Evolutionary conservation across 768 basidiomycete genomes (phyloP).

Genomic region (Tylopilus felleus): DNA sequence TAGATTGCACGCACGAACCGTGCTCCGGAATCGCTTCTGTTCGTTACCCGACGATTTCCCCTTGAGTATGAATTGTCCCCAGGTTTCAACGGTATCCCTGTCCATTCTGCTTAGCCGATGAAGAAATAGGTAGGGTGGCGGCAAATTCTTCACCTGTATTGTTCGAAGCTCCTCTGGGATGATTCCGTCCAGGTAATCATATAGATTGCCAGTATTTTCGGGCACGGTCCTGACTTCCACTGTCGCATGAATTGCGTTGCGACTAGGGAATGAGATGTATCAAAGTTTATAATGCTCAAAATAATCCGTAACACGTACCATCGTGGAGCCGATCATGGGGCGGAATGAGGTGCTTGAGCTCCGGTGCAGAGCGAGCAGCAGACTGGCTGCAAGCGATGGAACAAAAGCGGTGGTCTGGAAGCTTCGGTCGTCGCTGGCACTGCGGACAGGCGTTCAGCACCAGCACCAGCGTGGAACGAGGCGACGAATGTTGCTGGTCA

Average conservation of each 20-base stretch:
- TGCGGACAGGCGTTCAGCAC: constrained; percentile 16
- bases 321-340: constrained; percentile 7
- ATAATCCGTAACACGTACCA: background rate
- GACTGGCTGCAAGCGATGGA: constrained; percentile 10
- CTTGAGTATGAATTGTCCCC: background rate
- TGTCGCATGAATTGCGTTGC: constrained; percentile 1
- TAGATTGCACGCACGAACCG: constrained; percentile 20
- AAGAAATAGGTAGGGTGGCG: background rate
- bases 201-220: constrained; percentile 15
- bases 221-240: constrained; percentile 9
- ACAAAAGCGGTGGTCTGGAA: constrained; percentile 19
- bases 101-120: background rate
- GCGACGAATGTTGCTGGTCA: background rate
- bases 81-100: constrained; percentile 17
- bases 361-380: constrained; percentile 16
- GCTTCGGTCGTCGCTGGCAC: constrained; percentile 12
- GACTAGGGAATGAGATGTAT: constrained; percentile 7
- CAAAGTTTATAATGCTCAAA: background rate
- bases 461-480: background rate
- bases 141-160: constrained; percentile 12
- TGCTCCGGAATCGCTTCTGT: constrained; percentile 23
- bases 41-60: constrained; percentile 17
- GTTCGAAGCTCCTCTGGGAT: constrained; percentile 8
- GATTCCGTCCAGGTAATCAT: constrained; percentile 23
- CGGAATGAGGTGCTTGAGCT: constrained; percentile 9